Evolutionary conservation across 108 stramenopile genomes (phyloP).

Genomic region (Cyclostephanos tholiformis): DNA sequence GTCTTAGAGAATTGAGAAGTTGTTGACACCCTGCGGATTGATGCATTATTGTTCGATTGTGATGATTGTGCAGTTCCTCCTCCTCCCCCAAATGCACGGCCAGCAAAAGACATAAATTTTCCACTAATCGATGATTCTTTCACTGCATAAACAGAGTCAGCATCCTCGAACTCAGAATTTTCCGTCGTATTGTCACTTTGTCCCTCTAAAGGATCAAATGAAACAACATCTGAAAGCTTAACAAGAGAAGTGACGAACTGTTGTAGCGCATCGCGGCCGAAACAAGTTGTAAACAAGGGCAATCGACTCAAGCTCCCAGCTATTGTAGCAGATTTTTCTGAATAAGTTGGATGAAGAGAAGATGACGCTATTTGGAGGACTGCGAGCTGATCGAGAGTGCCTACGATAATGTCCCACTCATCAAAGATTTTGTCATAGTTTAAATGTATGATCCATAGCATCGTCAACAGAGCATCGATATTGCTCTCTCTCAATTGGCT

Average conservation of each 20-base stretch:
- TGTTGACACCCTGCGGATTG: constrained; percentile 17
- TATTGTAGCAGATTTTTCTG: constrained; percentile 57
- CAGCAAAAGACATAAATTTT: constrained; percentile 80
- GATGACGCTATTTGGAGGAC: constrained; percentile 69
- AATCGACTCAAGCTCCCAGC: constrained; percentile 65
- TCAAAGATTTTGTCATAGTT: constrained; percentile 59
- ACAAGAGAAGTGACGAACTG: constrained; percentile 59
- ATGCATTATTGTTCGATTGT: constrained; percentile 12
- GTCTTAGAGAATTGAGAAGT: constrained; percentile 47
- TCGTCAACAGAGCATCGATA: constrained; percentile 58
- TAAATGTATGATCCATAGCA: constrained; percentile 69
- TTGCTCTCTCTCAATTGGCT: constrained; percentile 70
- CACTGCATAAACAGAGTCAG: constrained; percentile 4
- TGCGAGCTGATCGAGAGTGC: constrained; percentile 79
- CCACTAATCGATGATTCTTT: constrained; percentile 58
- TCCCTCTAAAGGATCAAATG: constrained; percentile 30
- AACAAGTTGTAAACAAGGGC: constrained; percentile 76
- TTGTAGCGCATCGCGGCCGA: constrained; percentile 56
- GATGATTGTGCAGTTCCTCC: constrained; percentile 28
- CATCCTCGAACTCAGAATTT: constrained; percentile 19
- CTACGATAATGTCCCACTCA: constrained; percentile 79
- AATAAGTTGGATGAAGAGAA: constrained; percentile 56
- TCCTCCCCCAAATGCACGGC: constrained; percentile 66
- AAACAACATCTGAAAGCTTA: constrained; percentile 46
- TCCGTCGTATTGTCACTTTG: constrained; percentile 24